phyloP scores from a whole-genome alignment of 129 eudicot species.

The Helichrysum umbraculigerum region DNA sequence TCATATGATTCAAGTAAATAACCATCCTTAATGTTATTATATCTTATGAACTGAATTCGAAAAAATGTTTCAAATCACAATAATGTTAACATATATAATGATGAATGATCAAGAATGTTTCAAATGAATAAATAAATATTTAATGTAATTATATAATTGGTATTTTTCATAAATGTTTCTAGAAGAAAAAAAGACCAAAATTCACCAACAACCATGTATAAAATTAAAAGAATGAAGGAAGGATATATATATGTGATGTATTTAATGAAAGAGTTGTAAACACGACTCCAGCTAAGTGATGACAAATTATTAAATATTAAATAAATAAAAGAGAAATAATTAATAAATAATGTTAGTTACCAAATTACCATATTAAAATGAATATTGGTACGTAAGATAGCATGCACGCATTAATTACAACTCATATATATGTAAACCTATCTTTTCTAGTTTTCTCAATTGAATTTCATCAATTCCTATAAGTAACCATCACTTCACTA shows the following conservation, averaged over 20 bases:
- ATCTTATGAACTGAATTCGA: too few relatives aligned
- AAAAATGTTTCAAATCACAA: too few relatives aligned
- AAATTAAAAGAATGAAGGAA: slow-evolving; percentile 10
- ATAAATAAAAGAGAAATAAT: slow-evolving; percentile 4
- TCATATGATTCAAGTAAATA: too few relatives aligned
- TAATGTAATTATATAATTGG: too few relatives aligned
- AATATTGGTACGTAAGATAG: slow-evolving; percentile 31
- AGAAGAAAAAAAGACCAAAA: neutral
- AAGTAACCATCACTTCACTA: too few relatives aligned
- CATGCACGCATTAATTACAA: slow-evolving; percentile 33
- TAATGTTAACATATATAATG: too few relatives aligned
- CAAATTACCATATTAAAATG: slow-evolving; percentile 22
- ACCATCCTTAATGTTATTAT: too few relatives aligned
- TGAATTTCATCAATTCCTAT: too few relatives aligned
- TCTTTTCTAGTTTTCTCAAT: too few relatives aligned
- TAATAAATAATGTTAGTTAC: slow-evolving; percentile 33
- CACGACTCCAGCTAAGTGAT: slow-evolving; percentile 32
- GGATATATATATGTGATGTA: slow-evolving; percentile 6
- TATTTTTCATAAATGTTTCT: slow-evolving; percentile 12
- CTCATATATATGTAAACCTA: neutral
- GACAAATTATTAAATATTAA: neutral
- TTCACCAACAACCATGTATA: slow-evolving; percentile 29
- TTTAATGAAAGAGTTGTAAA: slow-evolving; percentile 30
- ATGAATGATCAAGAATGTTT: neutral
- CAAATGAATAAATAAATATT: neutral